These are phyloP conservation scores for Euphorbia tirucalli DNA, from an alignment of 345 rosid genomes.

Conservation along the genomic window DNA sequence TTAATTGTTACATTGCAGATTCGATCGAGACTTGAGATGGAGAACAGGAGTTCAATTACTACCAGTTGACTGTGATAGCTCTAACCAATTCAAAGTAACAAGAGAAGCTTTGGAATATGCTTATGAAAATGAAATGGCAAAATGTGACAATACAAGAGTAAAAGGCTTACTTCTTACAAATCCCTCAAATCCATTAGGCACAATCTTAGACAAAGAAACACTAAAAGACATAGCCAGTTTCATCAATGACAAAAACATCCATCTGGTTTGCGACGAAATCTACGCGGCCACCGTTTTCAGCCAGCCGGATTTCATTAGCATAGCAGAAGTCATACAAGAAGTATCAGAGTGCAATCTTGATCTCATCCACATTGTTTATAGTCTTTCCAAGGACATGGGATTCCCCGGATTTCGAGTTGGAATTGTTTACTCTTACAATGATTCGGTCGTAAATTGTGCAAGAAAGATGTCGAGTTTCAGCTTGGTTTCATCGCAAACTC, in stretches of 20 bases:
- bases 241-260: slow-evolving; percentile 73
- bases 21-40: slow-evolving; percentile 92
- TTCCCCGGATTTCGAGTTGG: slow-evolving; percentile 90
- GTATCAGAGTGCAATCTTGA: slow-evolving; percentile 42
- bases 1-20: slow-evolving; percentile 64
- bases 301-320: slow-evolving; percentile 53
- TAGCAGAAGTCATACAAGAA: slow-evolving; percentile 66
- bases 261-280: slow-evolving; percentile 76
- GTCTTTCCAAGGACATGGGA: slow-evolving; percentile 96
- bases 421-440: slow-evolving; percentile 79
- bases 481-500: slow-evolving; percentile 82
- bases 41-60: slow-evolving; percentile 75
- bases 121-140: slow-evolving; percentile 52
- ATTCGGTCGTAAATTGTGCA: slow-evolving; percentile 58
- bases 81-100: slow-evolving; percentile 66
- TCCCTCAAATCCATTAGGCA: slow-evolving; percentile 90
- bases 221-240: slow-evolving; percentile 51
- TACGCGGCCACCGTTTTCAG: slow-evolving; percentile 78
- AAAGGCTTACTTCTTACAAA: slow-evolving; percentile 82
- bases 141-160: slow-evolving; percentile 44
- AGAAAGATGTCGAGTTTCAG: slow-evolving; percentile 97
- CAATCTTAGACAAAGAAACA: slow-evolving; percentile 57
- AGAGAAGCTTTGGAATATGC: slow-evolving; percentile 68
- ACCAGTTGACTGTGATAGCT: slow-evolving; percentile 65
- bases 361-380: slow-evolving; percentile 73